These are phyloP conservation scores for Hypomyces perniciosus DNA, from an alignment of 2,329 filamentous ascomycete genomes.

Conservation along the genomic window DNA sequence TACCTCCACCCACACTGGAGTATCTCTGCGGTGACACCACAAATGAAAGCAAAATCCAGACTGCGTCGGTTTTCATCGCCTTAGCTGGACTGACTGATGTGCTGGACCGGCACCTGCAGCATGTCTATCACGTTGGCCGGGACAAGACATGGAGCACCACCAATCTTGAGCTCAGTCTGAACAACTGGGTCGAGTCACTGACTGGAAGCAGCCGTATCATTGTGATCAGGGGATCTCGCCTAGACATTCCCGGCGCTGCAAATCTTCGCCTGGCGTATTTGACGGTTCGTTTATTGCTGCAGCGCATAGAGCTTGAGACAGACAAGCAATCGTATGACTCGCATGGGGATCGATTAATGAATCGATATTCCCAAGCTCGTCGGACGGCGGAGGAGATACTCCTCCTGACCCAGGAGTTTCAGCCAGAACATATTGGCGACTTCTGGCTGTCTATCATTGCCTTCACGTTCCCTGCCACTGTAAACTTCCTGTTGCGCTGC, in stretches of 20 bases:
- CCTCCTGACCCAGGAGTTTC: conserved; percentile 40
- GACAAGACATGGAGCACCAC: conserved; percentile 20
- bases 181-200: conserved; percentile 40
- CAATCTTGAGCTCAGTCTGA: conserved; percentile 33
- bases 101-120: conserved; percentile 25
- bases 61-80: conserved; percentile 38
- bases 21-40: conserved; percentile 24
- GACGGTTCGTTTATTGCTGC: conserved; percentile 39
- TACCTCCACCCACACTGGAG: conserved; percentile 36
- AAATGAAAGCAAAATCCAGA: conserved; percentile 16
- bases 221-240: conserved; percentile 35
- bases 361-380: conserved; percentile 36
- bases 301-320: conserved; percentile 41
- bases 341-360: conserved; percentile 20
- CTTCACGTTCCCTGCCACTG: conserved; percentile 43
- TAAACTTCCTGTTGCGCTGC: conserved; percentile 44
- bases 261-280: conserved; percentile 48
- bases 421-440: conserved; percentile 36
- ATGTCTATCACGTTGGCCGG: conserved; percentile 31
- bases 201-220: conserved; percentile 31
- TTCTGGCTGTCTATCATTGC: conserved; percentile 46
- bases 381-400: conserved; percentile 44
- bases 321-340: conserved; percentile 23
- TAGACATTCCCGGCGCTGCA: conserved; percentile 38
- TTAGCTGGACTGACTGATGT: conserved; percentile 39